Evolutionary conservation across 306 rosid genomes (phyloP).

Genomic region (Trifolium dubium): DNA sequence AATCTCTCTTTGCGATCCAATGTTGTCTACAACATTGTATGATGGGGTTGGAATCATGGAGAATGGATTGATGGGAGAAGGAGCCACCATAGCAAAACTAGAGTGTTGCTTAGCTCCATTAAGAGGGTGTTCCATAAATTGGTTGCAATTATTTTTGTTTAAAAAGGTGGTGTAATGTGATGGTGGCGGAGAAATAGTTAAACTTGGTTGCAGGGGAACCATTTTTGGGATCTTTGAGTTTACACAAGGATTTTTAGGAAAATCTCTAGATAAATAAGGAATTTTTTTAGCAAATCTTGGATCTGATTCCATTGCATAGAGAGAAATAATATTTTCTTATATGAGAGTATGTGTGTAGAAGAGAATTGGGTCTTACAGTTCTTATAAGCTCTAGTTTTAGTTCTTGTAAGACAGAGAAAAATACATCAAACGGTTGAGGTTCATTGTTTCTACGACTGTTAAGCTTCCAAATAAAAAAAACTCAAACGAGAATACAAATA

Average conservation of each 20-base stretch:
- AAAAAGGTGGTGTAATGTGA: constrained; percentile 1
- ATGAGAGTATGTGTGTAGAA: not conserved
- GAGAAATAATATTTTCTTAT: too few relatives aligned
- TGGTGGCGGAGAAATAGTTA: not conserved
- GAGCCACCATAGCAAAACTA: constrained; percentile 23
- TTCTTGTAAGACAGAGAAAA: too few relatives aligned
- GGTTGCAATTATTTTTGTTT: constrained; percentile 30
- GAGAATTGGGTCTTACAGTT: not conserved
- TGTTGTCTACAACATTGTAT: not conserved
- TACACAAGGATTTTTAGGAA: constrained; percentile 30
- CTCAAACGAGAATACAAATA: too few relatives aligned
- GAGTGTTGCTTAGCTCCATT: not conserved
- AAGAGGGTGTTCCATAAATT: not conserved
- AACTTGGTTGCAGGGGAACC: not conserved
- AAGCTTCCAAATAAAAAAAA: too few relatives aligned
- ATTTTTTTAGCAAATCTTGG: constrained; percentile 20
- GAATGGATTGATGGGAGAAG: constrained; percentile 37
- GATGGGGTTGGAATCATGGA: constrained; percentile 33
- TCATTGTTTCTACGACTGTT: too few relatives aligned
- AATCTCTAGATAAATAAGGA: constrained; percentile 35
- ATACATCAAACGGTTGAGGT: too few relatives aligned
- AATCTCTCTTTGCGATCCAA: constrained; percentile 18
- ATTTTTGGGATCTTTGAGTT: constrained; percentile 13
- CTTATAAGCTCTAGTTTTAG: too few relatives aligned
- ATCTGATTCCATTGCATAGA: not conserved